Conservation (phyloP, 441 rosid genomes). For the Brassica balearica region DNA sequence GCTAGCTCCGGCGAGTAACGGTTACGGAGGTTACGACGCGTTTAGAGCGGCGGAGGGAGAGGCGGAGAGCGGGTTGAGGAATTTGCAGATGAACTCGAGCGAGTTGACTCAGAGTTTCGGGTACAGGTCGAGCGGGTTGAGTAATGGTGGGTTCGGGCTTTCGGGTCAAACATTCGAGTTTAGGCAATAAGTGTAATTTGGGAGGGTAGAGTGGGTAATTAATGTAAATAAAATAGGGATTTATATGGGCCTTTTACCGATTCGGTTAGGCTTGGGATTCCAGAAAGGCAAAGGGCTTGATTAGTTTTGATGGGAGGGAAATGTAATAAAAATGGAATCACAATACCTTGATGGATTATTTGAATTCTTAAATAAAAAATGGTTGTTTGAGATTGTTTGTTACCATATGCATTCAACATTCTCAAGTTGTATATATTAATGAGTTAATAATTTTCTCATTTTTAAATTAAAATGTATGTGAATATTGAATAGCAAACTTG, state of each 20-base stretch:
- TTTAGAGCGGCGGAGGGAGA: constrained; percentile 68
- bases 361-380: constrained; percentile 23
- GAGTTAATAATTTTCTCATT: not conserved
- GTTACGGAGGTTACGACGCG: constrained; percentile 46
- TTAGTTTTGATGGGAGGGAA: constrained; percentile 18
- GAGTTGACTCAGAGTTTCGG: constrained; percentile 49
- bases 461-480: not conserved
- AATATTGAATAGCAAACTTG: not conserved
- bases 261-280: constrained; percentile 39
- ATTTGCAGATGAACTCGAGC: constrained; percentile 35
- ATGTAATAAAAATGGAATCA: not conserved
- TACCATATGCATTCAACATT: not conserved
- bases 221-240: constrained; percentile 59
- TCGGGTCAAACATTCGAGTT: constrained; percentile 64
- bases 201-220: constrained; percentile 36
- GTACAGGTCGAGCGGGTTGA: constrained; percentile 32
- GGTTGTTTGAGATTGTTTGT: not conserved
- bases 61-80: constrained; percentile 74
- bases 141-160: constrained; percentile 43
- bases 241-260: constrained; percentile 49
- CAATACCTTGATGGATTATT: not conserved
- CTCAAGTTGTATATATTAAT: not conserved
- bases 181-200: constrained; percentile 39
- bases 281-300: not conserved
- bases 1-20: constrained; percentile 50